These are phyloP conservation scores for Blastobotrys parvus DNA, from an alignment of 805 yeast genomes.

Conservation along the genomic window DNA sequence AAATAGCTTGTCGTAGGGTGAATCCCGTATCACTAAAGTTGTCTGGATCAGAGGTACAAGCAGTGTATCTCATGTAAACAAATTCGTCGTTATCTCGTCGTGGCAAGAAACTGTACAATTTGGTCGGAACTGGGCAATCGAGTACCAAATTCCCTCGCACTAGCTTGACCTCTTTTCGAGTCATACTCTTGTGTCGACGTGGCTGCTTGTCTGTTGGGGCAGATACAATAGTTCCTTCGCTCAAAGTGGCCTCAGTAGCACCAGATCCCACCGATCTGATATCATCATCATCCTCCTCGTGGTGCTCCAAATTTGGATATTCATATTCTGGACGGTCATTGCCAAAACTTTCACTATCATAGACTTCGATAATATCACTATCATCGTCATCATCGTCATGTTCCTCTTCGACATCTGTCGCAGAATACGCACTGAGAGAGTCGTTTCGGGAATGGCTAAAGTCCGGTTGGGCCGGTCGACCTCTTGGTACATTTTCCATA, in stretches of 20 bases:
- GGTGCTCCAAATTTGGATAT: no score
- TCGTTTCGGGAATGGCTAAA: conserved; percentile 10
- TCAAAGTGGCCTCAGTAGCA: conserved; percentile 13
- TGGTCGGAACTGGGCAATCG: conserved; percentile 92
- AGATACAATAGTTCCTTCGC: conserved; percentile 15
- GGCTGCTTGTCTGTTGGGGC: conserved; percentile 34
- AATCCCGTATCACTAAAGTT: conserved; percentile 74
- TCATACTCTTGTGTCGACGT: conserved; percentile 57
- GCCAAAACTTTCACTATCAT: not conserved
- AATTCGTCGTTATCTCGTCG: conserved; percentile 87
- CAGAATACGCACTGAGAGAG: not conserved
- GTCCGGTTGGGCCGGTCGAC: conserved; percentile 15
- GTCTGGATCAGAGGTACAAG: conserved; percentile 91
- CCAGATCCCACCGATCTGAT: not conserved
- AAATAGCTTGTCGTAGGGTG: conserved; percentile 75
- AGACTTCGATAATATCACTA: conserved; percentile 3
- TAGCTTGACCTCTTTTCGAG: conserved; percentile 65
- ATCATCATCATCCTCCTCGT: conserved; percentile 9
- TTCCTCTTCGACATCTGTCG: conserved; percentile 1
- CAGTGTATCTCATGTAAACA: conserved; percentile 93
- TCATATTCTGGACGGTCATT: conserved; percentile 7
- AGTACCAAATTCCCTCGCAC: conserved; percentile 77
- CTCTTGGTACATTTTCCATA: conserved; percentile 14
- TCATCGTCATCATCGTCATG: conserved; percentile 13
- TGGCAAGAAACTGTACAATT: conserved; percentile 75